Base-by-base conservation (phyloP, 768 basidiomycete genomes). In the Crassisporium funariophilum region DNA sequence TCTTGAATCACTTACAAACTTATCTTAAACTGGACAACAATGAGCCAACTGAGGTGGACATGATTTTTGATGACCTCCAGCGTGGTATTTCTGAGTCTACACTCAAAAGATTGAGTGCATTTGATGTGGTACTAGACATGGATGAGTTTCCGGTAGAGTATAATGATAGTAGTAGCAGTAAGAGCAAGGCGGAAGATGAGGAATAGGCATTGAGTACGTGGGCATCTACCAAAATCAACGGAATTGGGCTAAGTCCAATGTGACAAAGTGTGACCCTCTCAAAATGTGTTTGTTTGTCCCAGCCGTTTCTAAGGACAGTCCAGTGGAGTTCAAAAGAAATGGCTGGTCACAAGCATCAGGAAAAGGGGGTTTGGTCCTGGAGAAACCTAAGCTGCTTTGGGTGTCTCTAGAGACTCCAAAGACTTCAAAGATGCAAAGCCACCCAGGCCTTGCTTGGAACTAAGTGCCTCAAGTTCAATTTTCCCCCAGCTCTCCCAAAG, bases 231-330 rank as follows among this genome's bases (percentile, higher is more conserved):
- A 12, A 22, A 15, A 31, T 36, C 19, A 24, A 23, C 10, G 38
- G 35, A 47, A 56, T 54, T 52, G 39, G 2, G 29, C 55, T 52
- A 56, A 59, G 57, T 59, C 49, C 29, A 35, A 31, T 41, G 50
- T 57, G 45, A 57, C 56, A 57, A 41, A 35, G 46, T 38, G 56
- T 57, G 56, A 50, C 53, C 45, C 35, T 31, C 37, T 37, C 17
- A 57, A 50, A 47, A 5, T n/a, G 21, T 13, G 24, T 38, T 42
- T 52, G 52, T 44, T 42, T 22, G 27, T 50, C 21, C 52, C 55
- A 54, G 52, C 52, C 48, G 52, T 46, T 53, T 48, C 22, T 17
- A 9, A 8, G 19, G 38, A 40, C 10, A 9, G 11, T 6, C 25
- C 25, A 43, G 41, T 24, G 41, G 23, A 43, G 41, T 29, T 29